These are phyloP conservation scores for Dendrobium chrysotoxum DNA, from an alignment of 106 monocot genomes.

Conservation along the genomic window DNA sequence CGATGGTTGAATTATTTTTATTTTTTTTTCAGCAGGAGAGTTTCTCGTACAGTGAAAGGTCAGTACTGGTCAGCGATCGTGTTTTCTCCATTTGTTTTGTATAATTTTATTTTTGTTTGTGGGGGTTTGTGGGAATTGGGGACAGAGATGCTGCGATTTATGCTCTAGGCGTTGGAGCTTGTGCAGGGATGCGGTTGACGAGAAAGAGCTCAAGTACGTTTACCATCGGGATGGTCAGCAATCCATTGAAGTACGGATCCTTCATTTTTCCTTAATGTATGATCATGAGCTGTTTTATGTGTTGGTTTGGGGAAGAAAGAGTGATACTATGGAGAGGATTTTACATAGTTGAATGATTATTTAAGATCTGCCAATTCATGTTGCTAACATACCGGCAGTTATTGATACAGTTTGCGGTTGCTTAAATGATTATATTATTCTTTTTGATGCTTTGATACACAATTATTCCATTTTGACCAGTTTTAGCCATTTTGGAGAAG, in stretches of 20 bases:
- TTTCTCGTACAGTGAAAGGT: slow-evolving; percentile 85
- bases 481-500: neutral
- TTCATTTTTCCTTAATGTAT: neutral
- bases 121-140: slow-evolving; percentile 2
- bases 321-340: neutral
- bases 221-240: slow-evolving; percentile 69
- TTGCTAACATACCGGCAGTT: neutral
- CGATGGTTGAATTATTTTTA: neutral
- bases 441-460: neutral
- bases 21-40: slow-evolving; percentile 25
- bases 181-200: slow-evolving; percentile 66
- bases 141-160: slow-evolving; percentile 78
- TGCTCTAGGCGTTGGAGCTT: slow-evolving; percentile 85
- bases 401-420: neutral
- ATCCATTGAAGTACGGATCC: slow-evolving; percentile 44
- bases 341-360: neutral
- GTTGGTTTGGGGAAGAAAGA: neutral
- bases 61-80: neutral
- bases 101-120: neutral
- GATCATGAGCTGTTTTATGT: neutral
- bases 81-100: neutral
- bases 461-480: neutral
- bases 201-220: slow-evolving; percentile 79
- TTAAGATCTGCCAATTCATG: neutral
- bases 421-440: neutral